Conservation (phyloP, 1,139 yeast species). For the Oligophagozyma castellii region DNA sequence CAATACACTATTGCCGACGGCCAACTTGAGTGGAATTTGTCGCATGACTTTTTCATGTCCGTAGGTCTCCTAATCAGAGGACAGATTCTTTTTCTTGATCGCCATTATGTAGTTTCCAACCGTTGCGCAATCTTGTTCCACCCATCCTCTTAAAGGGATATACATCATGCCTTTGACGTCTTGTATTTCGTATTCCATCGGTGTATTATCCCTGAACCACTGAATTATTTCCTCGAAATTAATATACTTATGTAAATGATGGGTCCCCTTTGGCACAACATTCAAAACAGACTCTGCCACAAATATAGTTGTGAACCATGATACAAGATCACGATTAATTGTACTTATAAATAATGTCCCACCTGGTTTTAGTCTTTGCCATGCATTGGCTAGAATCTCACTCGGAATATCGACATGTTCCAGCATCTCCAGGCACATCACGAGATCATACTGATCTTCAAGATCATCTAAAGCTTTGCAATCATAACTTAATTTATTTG, state of each 20-base stretch:
- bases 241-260: conserved; percentile 73
- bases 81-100: conserved; percentile 29
- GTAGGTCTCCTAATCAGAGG: no score
- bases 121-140: conserved; percentile 40
- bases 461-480: conserved; percentile 50
- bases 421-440: conserved; percentile 86
- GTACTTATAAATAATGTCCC: conserved; percentile 85
- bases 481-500: conserved; percentile 42
- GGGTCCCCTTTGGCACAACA: conserved; percentile 89
- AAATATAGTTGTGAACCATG: conserved; percentile 88
- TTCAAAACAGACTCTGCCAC: conserved; percentile 71
- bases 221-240: conserved; percentile 57
- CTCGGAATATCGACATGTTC: conserved; percentile 89
- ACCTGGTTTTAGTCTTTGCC: conserved; percentile 44
- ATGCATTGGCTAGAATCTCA: conserved; percentile 51
- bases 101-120: conserved; percentile 90
- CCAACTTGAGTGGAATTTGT: no score
- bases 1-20: not conserved
- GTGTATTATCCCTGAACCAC: conserved; percentile 40
- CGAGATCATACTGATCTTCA: conserved; percentile 46
- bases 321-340: conserved; percentile 75
- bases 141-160: conserved; percentile 80
- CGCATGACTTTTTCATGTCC: no score
- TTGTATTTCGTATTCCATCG: conserved; percentile 40
- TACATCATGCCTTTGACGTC: conserved; percentile 69